phyloP scores from a whole-genome alignment of 148 eudicot species.

The Beta vulgaris region DNA sequence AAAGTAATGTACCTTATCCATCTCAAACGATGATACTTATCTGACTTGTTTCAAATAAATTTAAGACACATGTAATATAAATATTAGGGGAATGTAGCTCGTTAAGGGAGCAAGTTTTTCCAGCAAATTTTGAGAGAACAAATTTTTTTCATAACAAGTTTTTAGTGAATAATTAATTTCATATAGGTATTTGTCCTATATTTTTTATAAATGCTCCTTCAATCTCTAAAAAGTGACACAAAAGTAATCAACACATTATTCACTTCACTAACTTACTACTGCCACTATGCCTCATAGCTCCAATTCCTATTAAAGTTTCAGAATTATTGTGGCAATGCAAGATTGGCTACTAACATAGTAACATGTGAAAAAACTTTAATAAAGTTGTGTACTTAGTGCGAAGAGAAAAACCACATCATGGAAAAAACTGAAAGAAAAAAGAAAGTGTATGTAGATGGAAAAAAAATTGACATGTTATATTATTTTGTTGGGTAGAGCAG shows the following conservation, averaged over 20 bases:
- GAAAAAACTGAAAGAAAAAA: not conserved
- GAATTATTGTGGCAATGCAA: not conserved
- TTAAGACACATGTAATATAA: too few species aligned
- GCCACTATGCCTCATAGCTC: too few species aligned
- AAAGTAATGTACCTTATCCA: too few species aligned
- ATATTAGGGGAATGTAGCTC: too few species aligned
- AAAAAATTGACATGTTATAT: not conserved
- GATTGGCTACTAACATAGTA: not conserved
- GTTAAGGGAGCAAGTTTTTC: too few species aligned
- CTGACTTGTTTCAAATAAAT: too few species aligned
- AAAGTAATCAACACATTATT: not conserved
- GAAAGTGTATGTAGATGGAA: not conserved
- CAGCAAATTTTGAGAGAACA: too few species aligned
- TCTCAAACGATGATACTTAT: too few species aligned
- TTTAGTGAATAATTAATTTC: too few species aligned
- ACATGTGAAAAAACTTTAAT: not conserved
- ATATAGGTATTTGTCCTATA: too few species aligned
- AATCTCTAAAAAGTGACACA: not conserved
- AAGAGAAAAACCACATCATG: not conserved
- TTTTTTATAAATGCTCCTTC: not conserved
- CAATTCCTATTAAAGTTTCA: not conserved
- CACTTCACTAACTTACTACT: too few species aligned
- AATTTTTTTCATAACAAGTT: too few species aligned
- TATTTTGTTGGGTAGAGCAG: slow-evolving; percentile 37
- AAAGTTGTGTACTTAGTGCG: not conserved